Percentiles rank a stretch among this genome's conserved stretches.
phyloP scores from a whole-genome alignment of 1,284 basidiomycete species.

The Boletus hoseneyae region DNA sequence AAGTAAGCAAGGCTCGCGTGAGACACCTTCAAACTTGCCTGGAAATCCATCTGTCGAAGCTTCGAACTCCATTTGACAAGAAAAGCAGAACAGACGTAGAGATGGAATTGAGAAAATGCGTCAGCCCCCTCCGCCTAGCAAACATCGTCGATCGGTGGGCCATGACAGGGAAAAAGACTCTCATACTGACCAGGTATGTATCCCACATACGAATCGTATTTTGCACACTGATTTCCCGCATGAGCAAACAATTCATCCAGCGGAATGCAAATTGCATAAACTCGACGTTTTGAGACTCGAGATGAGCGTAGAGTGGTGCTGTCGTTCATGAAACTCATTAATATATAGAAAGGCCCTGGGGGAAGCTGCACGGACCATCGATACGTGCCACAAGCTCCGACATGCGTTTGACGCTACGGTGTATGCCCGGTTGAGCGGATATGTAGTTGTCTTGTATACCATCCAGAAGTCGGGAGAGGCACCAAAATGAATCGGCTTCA shows the following conservation, averaged over 20 bases:
- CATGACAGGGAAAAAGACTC: constrained; percentile 7
- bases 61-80: constrained; percentile 90
- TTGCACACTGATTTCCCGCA: constrained; percentile 93
- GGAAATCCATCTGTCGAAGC: constrained; percentile 92
- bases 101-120: constrained; percentile 94
- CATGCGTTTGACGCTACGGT: constrained; percentile 89
- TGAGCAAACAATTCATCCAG: constrained; percentile 98
- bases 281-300: constrained; percentile 88
- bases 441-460: constrained; percentile 99
- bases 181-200: constrained; percentile 81
- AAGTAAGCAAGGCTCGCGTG: constrained; percentile 6
- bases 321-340: constrained; percentile 1
- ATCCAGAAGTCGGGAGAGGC: constrained; percentile 87
- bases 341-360: background rate
- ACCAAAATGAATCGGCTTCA: constrained; percentile 97
- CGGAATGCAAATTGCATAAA: constrained; percentile 99
- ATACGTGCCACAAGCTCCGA: constrained; percentile 89
- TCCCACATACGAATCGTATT: constrained; percentile 99
- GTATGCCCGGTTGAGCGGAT: constrained; percentile 91
- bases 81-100: constrained; percentile 95
- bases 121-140: constrained; percentile 87
- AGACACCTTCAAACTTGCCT: constrained; percentile 48
- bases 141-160: constrained; percentile 1
- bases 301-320: constrained; percentile 81
- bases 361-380: constrained; percentile 55